Conservation (phyloP, 163 green algal species). For the Chlorella variabilis region DNA sequence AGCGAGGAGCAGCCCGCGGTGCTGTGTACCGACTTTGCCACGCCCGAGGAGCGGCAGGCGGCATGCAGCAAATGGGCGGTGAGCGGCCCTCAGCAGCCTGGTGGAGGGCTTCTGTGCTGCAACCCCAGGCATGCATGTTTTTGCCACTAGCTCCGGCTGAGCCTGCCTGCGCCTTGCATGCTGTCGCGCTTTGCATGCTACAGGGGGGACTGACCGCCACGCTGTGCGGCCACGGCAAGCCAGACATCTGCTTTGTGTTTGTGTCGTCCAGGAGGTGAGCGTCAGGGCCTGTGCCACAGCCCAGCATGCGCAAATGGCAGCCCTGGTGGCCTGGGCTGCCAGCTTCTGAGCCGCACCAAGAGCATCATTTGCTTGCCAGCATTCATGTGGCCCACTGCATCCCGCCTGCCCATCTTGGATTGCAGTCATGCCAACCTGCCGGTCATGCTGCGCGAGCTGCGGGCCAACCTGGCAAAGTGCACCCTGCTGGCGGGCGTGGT, state of each 20-base stretch:
- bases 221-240: constrained; percentile 19
- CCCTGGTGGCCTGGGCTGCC: too few species aligned
- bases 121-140: too few species aligned
- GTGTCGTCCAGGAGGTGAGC: constrained; percentile 7
- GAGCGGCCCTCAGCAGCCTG: background rate
- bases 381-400: too few species aligned
- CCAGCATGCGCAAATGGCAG: too few species aligned
- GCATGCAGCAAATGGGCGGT: constrained; percentile 34
- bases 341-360: too few species aligned
- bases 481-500: constrained; percentile 19
- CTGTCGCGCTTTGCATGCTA: background rate
- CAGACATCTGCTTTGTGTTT: constrained; percentile 34
- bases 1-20: constrained; percentile 24
- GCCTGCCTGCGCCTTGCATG: too few species aligned
- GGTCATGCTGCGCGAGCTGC: constrained; percentile 21
- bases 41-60: background rate
- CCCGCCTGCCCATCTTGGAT: background rate
- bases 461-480: constrained; percentile 2
- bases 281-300: too few species aligned
- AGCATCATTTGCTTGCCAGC: too few species aligned
- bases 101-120: too few species aligned
- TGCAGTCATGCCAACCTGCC: constrained; percentile 31
- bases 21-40: constrained; percentile 23
- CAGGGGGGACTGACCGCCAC: background rate
- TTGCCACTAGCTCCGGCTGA: too few species aligned